Percentiles rank a stretch among this genome's conserved stretches.
These are phyloP conservation scores for Paraurostyla sp. DNA, from an alignment of 73 alveolate genomes.

Conservation along the genomic window DNA sequence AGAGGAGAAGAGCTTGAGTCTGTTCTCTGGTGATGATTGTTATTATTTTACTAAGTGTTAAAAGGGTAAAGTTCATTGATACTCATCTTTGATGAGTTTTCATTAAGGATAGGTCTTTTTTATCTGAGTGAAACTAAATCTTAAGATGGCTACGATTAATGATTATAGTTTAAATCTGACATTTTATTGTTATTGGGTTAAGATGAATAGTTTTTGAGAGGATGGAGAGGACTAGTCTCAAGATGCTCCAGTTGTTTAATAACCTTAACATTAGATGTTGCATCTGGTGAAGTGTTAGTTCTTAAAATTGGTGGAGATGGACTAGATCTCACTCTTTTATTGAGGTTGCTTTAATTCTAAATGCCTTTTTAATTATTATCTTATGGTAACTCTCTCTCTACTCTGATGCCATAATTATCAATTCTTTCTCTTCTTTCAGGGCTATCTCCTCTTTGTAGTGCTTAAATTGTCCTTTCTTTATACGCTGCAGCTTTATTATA, in stretches of 20 bases:
- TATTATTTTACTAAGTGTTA: too few species aligned
- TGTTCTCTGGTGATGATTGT: too few species aligned
- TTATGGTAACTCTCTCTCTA: not conserved
- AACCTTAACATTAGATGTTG: not conserved
- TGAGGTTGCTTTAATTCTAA: not conserved
- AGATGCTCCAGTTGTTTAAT: not conserved
- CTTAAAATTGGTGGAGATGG: too few species aligned
- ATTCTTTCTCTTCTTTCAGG: slow-evolving; percentile 38
- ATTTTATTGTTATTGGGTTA: too few species aligned
- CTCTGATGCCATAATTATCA: not conserved
- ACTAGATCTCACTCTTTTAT: not conserved
- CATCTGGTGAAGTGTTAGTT: too few species aligned
- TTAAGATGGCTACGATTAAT: too few species aligned
- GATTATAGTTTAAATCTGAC: too few species aligned
- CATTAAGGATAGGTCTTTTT: not conserved
- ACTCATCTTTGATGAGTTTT: not conserved
- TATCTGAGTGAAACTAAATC: too few species aligned
- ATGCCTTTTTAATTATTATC: not conserved
- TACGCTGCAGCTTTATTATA: slow-evolving; percentile 25
- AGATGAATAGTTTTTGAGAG: not conserved
- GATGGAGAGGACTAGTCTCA: slow-evolving; percentile 6
- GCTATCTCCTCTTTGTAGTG: slow-evolving; percentile 26
- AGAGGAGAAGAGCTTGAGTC: slow-evolving; percentile 5
- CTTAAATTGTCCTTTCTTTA: slow-evolving; percentile 40
- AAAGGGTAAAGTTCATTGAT: slow-evolving; percentile 7